A percentile compares a stretch with the other conserved stretches of the same genome.
Conservation (phyloP, 2,329 filamentous ascomycete species). For the Cladosporium sp. region DNA sequence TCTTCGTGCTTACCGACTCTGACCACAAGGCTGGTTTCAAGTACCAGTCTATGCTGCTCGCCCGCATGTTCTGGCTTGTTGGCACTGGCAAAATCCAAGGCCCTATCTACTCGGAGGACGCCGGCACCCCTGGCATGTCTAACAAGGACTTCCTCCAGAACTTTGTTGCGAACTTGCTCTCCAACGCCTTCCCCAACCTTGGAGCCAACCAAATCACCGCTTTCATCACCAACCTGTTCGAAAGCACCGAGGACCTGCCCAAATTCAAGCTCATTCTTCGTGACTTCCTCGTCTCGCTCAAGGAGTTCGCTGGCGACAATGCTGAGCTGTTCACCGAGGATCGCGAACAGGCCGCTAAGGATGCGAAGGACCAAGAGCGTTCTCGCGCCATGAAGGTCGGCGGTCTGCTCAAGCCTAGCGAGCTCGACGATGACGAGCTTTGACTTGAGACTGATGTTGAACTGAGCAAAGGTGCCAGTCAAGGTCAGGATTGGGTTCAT, state of each 20-base stretch:
- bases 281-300: slow-evolving; percentile 94
- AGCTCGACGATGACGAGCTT: slow-evolving; percentile 77
- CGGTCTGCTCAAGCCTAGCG: slow-evolving; percentile 93
- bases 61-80: slow-evolving; percentile 96
- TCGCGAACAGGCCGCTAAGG: slow-evolving; percentile 84
- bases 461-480: slow-evolving; percentile 18
- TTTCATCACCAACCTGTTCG: slow-evolving; percentile 88
- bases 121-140: slow-evolving; percentile 74
- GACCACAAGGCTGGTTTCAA: slow-evolving; percentile 99
- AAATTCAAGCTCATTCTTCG: slow-evolving; percentile 95
- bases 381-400: slow-evolving; percentile 93
- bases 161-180: slow-evolving; percentile 79
- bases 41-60: slow-evolving; percentile 88
- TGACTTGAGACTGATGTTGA: slow-evolving; percentile 63
- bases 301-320: slow-evolving; percentile 95
- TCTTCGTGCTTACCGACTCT: slow-evolving; percentile 95
- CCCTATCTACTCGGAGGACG: slow-evolving; percentile 80
- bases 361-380: slow-evolving; percentile 81
- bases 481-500: background rate
- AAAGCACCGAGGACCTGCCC: slow-evolving; percentile 80
- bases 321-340: slow-evolving; percentile 90
- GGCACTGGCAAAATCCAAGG: slow-evolving; percentile 84
- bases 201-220: slow-evolving; percentile 74
- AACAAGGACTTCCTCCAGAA: slow-evolving; percentile 88
- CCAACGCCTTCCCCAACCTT: slow-evolving; percentile 89